Percentiles rank a stretch among this genome's conserved stretches.
Evolutionary conservation across 2,329 filamentous ascomycete species (phyloP).

Genomic region (Trichoderma brevicompactum): DNA sequence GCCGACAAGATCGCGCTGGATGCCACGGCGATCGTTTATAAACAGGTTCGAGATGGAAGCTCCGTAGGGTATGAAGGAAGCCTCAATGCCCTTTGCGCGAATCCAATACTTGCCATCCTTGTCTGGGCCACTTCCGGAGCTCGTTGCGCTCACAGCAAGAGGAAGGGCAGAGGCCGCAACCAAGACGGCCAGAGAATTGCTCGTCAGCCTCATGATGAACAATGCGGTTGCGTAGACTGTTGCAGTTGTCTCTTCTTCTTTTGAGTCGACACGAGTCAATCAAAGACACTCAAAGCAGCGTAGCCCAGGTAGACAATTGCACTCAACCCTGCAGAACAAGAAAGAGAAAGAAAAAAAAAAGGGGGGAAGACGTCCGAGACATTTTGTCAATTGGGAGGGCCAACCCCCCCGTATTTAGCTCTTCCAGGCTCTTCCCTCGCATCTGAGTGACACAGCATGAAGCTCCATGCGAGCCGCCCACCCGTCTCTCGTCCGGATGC

Average conservation of each 20-base stretch:
- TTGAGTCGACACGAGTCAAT: neutral
- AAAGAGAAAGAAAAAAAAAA: neutral
- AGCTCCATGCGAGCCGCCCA: neutral
- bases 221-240: neutral
- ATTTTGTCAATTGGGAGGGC: neutral
- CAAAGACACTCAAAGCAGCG: constrained; percentile 5
- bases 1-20: constrained; percentile 70
- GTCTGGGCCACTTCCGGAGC: constrained; percentile 49
- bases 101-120: constrained; percentile 73
- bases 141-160: constrained; percentile 28
- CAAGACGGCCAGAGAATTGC: constrained; percentile 29
- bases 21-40: constrained; percentile 69
- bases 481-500: neutral
- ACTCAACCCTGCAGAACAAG: neutral
- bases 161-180: constrained; percentile 32
- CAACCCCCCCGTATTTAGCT: constrained; percentile 12
- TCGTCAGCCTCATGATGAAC: constrained; percentile 35
- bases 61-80: constrained; percentile 74
- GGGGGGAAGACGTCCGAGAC: constrained; percentile 6
- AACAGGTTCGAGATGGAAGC: constrained; percentile 74
- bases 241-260: neutral
- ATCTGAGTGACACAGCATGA: constrained; percentile 16
- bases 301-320: neutral
- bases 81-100: constrained; percentile 66
- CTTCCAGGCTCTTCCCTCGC: neutral